Evolutionary conservation across 371 early-diverging fungal genomes (phyloP).

Genomic region (Funneliformis caledonium): DNA sequence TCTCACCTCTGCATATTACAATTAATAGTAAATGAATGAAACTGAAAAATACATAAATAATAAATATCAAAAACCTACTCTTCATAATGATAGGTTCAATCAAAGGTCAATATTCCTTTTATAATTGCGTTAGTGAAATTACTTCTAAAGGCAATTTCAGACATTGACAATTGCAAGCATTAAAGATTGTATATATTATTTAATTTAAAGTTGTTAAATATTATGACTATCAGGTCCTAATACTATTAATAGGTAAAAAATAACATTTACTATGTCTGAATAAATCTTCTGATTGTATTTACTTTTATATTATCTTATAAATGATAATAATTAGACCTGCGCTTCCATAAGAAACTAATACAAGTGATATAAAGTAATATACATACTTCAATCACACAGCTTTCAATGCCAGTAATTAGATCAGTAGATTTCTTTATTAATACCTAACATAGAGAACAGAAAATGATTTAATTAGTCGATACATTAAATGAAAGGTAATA

Average conservation of each 20-base stretch:
- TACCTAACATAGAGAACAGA: background rate
- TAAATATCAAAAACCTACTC: too few relatives aligned
- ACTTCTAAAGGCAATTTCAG: background rate
- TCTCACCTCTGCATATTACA: too few relatives aligned
- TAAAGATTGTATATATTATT: slow-evolving; percentile 23
- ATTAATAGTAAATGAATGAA: too few relatives aligned
- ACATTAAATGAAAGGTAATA: background rate
- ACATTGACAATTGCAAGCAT: background rate
- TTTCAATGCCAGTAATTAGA: slow-evolving; percentile 22
- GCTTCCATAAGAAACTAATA: background rate
- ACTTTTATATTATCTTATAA: slow-evolving; percentile 1
- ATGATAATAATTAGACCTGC: too few relatives aligned
- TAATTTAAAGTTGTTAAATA: background rate
- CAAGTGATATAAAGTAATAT: too few relatives aligned
- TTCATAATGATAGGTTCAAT: background rate
- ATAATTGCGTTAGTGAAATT: background rate
- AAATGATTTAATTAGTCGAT: too few relatives aligned
- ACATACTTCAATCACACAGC: slow-evolving; percentile 19
- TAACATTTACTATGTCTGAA: slow-evolving; percentile 31
- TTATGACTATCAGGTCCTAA: background rate
- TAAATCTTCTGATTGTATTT: slow-evolving; percentile 23
- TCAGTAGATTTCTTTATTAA: background rate
- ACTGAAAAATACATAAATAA: too few relatives aligned
- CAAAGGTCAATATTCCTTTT: slow-evolving; percentile 10
- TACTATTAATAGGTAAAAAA: background rate